phyloP scores from a whole-genome alignment of 139 green algal species.

The Coelastrella sp. region DNA sequence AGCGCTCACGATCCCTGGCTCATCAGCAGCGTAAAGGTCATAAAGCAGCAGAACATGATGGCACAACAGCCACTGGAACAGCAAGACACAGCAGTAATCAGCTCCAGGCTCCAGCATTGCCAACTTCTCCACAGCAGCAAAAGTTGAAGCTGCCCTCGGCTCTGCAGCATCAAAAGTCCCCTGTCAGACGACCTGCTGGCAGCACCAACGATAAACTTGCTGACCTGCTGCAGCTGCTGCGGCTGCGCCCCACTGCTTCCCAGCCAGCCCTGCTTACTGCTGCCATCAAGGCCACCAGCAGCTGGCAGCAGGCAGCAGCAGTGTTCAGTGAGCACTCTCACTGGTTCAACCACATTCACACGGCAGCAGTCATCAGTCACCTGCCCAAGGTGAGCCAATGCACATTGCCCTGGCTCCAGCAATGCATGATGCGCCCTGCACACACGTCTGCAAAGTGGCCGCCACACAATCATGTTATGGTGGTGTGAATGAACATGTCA shows the following conservation, averaged over 20 bases:
- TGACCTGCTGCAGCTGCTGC: conserved; percentile 20
- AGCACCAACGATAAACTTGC: neutral
- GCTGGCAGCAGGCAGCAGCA: conserved; percentile 15
- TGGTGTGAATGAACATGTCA: neutral
- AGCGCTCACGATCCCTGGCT: too few relatives aligned
- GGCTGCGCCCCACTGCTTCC: neutral
- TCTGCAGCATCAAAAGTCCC: too few relatives aligned
- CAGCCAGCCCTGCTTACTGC: conserved; percentile 25
- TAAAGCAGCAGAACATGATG: too few relatives aligned
- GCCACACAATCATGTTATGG: neutral
- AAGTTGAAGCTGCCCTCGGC: neutral
- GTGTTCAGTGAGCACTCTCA: conserved; percentile 14
- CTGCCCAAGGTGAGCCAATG: conserved; percentile 8
- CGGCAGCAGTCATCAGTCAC: conserved; percentile 40
- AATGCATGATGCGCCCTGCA: neutral
- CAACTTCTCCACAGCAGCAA: neutral
- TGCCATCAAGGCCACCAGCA: conserved; percentile 22
- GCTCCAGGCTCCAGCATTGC: too few relatives aligned
- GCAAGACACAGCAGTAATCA: too few relatives aligned
- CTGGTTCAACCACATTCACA: conserved; percentile 30
- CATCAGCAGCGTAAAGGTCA: too few relatives aligned
- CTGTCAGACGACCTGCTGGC: neutral
- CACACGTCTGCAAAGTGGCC: neutral
- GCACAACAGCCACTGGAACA: too few relatives aligned
- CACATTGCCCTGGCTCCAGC: neutral